Evolutionary conservation across 805 yeast species (phyloP).

Genomic region (Candida maris): DNA sequence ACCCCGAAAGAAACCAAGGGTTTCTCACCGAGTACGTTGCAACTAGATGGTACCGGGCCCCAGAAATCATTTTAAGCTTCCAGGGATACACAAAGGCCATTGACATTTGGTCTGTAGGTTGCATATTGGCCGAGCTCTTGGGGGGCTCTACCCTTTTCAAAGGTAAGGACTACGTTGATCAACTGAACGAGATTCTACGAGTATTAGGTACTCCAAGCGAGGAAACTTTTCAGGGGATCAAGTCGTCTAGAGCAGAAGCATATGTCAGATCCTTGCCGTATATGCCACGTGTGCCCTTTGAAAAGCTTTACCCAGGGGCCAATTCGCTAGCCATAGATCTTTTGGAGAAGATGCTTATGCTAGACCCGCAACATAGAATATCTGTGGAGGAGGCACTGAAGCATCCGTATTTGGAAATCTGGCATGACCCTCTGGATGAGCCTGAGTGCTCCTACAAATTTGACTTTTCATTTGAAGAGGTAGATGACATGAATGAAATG

Average conservation of each 20-base stretch:
- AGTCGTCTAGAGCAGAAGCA: slow-evolving; percentile 85
- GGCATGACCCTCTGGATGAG: slow-evolving; percentile 95
- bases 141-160: slow-evolving; percentile 91
- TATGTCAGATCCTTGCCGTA: slow-evolving; percentile 84
- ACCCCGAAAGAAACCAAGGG: slow-evolving; percentile 84
- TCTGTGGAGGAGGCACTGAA: slow-evolving; percentile 83
- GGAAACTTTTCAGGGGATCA: slow-evolving; percentile 63
- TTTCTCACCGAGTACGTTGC: slow-evolving; percentile 97
- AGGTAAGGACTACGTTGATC: slow-evolving; percentile 96
- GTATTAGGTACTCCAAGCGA: slow-evolving; percentile 90
- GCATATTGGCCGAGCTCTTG: slow-evolving; percentile 88
- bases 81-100: slow-evolving; percentile 95
- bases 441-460: slow-evolving; percentile 77
- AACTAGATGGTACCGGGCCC: slow-evolving; percentile 98
- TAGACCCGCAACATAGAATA: slow-evolving; percentile 81
- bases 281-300: slow-evolving; percentile 75
- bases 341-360: slow-evolving; percentile 71
- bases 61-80: slow-evolving; percentile 92
- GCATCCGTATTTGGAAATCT: slow-evolving; percentile 83
- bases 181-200: slow-evolving; percentile 79
- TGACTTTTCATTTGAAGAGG: slow-evolving; percentile 83
- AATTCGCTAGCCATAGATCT: slow-evolving; percentile 84
- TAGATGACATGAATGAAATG: slow-evolving; percentile 74
- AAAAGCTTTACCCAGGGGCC: slow-evolving; percentile 73
- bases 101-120: slow-evolving; percentile 97